Evolutionary conservation across 1,284 basidiomycete species (phyloP).

Genomic region (Austropuccinia psidii): DNA sequence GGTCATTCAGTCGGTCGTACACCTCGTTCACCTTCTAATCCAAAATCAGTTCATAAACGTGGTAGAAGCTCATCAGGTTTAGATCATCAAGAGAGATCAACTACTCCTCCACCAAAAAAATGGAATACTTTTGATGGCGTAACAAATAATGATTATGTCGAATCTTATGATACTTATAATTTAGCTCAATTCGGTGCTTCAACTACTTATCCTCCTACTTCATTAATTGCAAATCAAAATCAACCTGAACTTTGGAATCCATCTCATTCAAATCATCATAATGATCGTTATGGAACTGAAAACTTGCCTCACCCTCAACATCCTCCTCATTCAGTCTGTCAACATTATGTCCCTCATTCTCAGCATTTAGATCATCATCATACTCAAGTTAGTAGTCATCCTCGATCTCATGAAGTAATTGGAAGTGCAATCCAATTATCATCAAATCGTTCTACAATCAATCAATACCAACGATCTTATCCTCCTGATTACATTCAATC

Average conservation of each 20-base stretch:
- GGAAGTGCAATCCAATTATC: slow-evolving; percentile 4
- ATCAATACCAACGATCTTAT: slow-evolving; percentile 12
- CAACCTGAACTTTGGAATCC: slow-evolving; percentile 10
- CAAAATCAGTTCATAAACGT: slow-evolving; percentile 12
- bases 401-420: slow-evolving; percentile 9
- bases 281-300: slow-evolving; percentile 3
- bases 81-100: slow-evolving; percentile 3
- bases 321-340: neutral
- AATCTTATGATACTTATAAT: slow-evolving; percentile 11
- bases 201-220: slow-evolving; percentile 2
- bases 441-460: neutral
- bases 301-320: slow-evolving; percentile 13
- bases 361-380: slow-evolving; percentile 11
- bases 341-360: slow-evolving; percentile 7
- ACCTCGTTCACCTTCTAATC: slow-evolving; percentile 11
- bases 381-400: slow-evolving; percentile 1
- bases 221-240: neutral
- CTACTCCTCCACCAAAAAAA: slow-evolving; percentile 5
- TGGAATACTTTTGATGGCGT: slow-evolving; percentile 10
- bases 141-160: neutral
- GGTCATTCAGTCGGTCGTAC: neutral
- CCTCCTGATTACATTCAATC: slow-evolving; percentile 8
- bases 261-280: neutral
- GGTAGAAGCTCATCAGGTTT: slow-evolving; percentile 8
- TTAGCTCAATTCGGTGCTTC: slow-evolving; percentile 6